These are phyloP conservation scores for Globisporangium apiculatum DNA, from an alignment of 352 stramenopile species.

Conservation along the genomic window DNA sequence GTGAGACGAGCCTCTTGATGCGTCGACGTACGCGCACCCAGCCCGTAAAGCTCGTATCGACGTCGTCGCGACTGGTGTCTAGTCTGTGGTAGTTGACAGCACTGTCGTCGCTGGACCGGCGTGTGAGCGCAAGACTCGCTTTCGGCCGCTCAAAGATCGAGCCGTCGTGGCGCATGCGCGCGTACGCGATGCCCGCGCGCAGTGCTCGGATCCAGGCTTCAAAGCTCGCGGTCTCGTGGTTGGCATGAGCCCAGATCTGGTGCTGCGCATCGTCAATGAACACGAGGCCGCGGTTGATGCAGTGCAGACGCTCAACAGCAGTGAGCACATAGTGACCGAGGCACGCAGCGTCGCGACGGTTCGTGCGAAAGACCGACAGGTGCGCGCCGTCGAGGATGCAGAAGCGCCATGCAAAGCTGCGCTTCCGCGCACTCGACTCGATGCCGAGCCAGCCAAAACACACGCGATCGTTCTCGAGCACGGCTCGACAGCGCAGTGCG, in stretches of 20 bases:
- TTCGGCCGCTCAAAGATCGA: slow-evolving; percentile 18
- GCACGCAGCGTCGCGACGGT: slow-evolving; percentile 4
- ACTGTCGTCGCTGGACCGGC: background rate
- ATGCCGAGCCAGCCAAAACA: slow-evolving; percentile 33
- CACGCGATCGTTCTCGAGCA: slow-evolving; percentile 12
- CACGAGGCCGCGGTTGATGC: slow-evolving; percentile 33
- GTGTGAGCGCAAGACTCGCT: background rate
- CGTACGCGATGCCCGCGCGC: slow-evolving; percentile 10
- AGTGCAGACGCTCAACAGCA: slow-evolving; percentile 31
- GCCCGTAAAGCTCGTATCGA: slow-evolving; percentile 16
- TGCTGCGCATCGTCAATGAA: slow-evolving; percentile 20
- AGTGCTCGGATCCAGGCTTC: slow-evolving; percentile 32
- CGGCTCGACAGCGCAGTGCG: background rate
- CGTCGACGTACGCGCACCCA: slow-evolving; percentile 21
- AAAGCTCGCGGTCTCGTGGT: slow-evolving; percentile 23
- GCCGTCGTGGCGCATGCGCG: slow-evolving; percentile 8
- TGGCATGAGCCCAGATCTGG: slow-evolving; percentile 29
- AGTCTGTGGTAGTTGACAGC: background rate
- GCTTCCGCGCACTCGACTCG: slow-evolving; percentile 18
- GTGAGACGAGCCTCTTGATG: slow-evolving; percentile 1
- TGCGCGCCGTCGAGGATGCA: slow-evolving; percentile 32
- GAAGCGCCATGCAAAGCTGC: slow-evolving; percentile 30
- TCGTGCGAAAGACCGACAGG: slow-evolving; percentile 22
- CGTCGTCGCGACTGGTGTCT: slow-evolving; percentile 2
- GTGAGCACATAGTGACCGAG: slow-evolving; percentile 14